Percentiles rank a stretch among this genome's conserved stretches.
Evolutionary conservation across 1,284 basidiomycete genomes (phyloP).

Genomic region (Serendipita sp.): DNA sequence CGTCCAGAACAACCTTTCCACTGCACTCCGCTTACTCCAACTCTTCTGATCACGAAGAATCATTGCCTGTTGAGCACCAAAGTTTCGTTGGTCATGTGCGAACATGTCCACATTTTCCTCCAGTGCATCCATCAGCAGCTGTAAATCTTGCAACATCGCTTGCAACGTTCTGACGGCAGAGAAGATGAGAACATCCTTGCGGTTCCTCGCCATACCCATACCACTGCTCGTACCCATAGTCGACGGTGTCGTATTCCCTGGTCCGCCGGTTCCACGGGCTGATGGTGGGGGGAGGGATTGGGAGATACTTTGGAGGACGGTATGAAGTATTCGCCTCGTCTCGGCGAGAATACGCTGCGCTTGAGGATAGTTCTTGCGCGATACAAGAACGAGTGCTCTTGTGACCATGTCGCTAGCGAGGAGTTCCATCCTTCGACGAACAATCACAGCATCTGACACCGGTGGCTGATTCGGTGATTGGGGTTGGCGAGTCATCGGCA

Average conservation of each 20-base stretch:
- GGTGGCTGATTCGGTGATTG: slow-evolving; percentile 30
- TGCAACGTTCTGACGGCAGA: slow-evolving; percentile 64
- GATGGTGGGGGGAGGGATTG: slow-evolving; percentile 45
- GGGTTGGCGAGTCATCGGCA: slow-evolving; percentile 35
- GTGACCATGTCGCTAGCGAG: slow-evolving; percentile 91
- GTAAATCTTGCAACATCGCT: slow-evolving; percentile 72
- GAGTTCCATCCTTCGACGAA: slow-evolving; percentile 86
- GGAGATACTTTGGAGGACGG: slow-evolving; percentile 67
- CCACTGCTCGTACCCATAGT: slow-evolving; percentile 21
- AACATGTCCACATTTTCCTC: slow-evolving; percentile 84
- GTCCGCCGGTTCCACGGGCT: slow-evolving; percentile 15
- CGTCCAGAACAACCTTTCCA: slow-evolving; percentile 79
- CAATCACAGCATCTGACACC: slow-evolving; percentile 68
- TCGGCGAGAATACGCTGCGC: slow-evolving; percentile 79
- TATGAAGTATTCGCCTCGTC: slow-evolving; percentile 76
- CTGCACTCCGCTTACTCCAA: slow-evolving; percentile 78
- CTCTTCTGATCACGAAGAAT: slow-evolving; percentile 84
- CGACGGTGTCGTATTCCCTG: neutral
- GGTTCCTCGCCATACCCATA: slow-evolving; percentile 35
- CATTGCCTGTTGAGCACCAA: slow-evolving; percentile 87
- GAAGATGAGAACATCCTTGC: slow-evolving; percentile 60
- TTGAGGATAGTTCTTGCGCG: slow-evolving; percentile 71
- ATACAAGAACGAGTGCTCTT: slow-evolving; percentile 76
- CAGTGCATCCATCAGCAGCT: slow-evolving; percentile 61
- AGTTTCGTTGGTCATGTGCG: slow-evolving; percentile 78